These are phyloP conservation scores for Trichoderma sp. DNA, from an alignment of 2,329 filamentous ascomycete species.

Conservation along the genomic window DNA sequence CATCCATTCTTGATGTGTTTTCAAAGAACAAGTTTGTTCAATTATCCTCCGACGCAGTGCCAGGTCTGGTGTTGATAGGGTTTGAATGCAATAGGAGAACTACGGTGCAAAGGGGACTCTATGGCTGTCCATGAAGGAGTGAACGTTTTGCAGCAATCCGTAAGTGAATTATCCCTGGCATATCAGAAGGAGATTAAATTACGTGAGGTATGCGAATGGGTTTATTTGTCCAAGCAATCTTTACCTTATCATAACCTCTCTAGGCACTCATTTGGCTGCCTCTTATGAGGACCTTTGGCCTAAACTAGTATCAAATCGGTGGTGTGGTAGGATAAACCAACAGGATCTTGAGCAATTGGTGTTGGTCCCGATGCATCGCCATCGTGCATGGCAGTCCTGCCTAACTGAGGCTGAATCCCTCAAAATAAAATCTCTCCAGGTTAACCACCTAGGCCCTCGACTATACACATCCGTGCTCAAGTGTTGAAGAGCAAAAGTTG, in stretches of 20 bases:
- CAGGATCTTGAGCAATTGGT: not conserved
- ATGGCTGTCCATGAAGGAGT: too few relatives aligned
- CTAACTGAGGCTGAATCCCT: not conserved
- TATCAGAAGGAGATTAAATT: too few relatives aligned
- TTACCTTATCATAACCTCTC: not conserved
- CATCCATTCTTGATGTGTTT: too few relatives aligned
- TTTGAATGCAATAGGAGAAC: too few relatives aligned
- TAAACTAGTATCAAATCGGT: not conserved
- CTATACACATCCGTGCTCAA: not conserved
- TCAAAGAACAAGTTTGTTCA: too few relatives aligned
- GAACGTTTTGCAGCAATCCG: too few relatives aligned
- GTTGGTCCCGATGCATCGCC: not conserved
- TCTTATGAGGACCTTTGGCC: not conserved
- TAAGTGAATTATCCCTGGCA: too few relatives aligned
- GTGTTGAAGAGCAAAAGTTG: too few relatives aligned
- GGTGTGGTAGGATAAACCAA: not conserved
- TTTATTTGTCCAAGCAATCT: not conserved
- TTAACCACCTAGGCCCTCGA: not conserved
- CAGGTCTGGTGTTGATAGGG: too few relatives aligned
- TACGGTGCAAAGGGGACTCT: too few relatives aligned
- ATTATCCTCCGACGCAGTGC: too few relatives aligned
- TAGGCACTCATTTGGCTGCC: not conserved
- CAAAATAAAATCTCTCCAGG: not conserved
- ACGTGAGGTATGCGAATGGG: too few relatives aligned
- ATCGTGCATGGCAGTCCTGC: not conserved